phyloP scores from a whole-genome alignment of 768 basidiomycete genomes.

The Agrocybe praecox region DNA sequence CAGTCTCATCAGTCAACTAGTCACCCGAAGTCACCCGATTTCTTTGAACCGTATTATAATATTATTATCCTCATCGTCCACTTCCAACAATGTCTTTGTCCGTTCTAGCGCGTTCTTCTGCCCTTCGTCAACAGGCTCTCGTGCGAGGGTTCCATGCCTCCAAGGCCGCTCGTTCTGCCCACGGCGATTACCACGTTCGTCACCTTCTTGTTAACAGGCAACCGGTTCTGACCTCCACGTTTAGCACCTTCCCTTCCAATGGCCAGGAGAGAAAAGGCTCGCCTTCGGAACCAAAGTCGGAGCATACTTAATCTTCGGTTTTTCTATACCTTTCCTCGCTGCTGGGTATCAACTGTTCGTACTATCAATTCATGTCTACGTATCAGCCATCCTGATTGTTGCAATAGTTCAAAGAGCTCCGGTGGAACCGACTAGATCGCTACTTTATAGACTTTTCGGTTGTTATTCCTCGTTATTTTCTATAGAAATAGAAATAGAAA shows the following conservation, averaged over 20 bases:
- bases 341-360: slow-evolving; percentile 67
- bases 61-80: not conserved
- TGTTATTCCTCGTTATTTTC: not conserved
- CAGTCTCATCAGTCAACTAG: slow-evolving; percentile 5
- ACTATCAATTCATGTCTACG: not conserved
- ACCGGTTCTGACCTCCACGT: slow-evolving; percentile 4
- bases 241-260: slow-evolving; percentile 61
- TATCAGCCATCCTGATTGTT: slow-evolving; percentile 1
- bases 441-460: not conserved
- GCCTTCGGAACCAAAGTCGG: slow-evolving; percentile 51
- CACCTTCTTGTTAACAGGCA: not conserved
- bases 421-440: slow-evolving; percentile 24
- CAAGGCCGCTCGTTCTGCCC: slow-evolving; percentile 44
- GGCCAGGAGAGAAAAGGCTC: slow-evolving; percentile 51
- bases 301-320: slow-evolving; percentile 53
- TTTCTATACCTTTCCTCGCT: slow-evolving; percentile 69
- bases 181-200: slow-evolving; percentile 62
- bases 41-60: not conserved
- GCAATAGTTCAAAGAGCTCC: slow-evolving; percentile 46
- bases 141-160: slow-evolving; percentile 42
- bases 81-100: slow-evolving; percentile 37
- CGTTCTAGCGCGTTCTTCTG: slow-evolving; percentile 42
- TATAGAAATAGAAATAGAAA: not conserved
- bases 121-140: slow-evolving; percentile 39
- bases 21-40: slow-evolving; percentile 19